Conservation (phyloP, 148 eudicot species). For the Heliamphora exappendiculata region DNA sequence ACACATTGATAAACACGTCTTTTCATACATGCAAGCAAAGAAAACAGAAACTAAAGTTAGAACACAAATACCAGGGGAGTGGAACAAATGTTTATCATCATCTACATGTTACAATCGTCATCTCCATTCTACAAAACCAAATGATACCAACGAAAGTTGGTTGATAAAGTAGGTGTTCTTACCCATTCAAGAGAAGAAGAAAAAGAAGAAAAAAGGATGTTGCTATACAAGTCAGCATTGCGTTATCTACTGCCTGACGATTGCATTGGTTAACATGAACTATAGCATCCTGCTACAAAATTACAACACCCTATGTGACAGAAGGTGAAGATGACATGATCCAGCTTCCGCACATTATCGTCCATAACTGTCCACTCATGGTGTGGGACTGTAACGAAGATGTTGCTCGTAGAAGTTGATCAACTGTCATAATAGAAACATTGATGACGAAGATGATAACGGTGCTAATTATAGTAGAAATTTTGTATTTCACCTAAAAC, state of each 20-base stretch:
- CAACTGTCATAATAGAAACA: slow-evolving; percentile 46
- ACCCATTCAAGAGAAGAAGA: background rate
- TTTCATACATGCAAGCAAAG: too few relatives aligned
- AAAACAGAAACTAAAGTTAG: too few relatives aligned
- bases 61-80: background rate
- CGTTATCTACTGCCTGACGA: background rate
- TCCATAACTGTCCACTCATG: slow-evolving; percentile 1
- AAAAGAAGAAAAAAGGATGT: background rate
- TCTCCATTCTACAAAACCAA: background rate
- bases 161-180: background rate
- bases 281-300: slow-evolving; percentile 15
- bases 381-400: slow-evolving; percentile 29
- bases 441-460: background rate
- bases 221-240: slow-evolving; percentile 9
- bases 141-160: background rate
- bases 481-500: too few relatives aligned
- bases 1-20: too few relatives aligned
- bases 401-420: slow-evolving; percentile 77
- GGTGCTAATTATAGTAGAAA: too few relatives aligned
- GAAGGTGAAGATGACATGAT: background rate
- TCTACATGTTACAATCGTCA: background rate
- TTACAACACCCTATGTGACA: slow-evolving; percentile 14
- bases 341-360: background rate
- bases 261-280: slow-evolving; percentile 10
- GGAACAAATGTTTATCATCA: background rate